A percentile compares a stretch with the other conserved stretches of the same genome.
Conservation (phyloP, 192 early-diverging fungal species). For the Martensiomyces pterosporus region DNA sequence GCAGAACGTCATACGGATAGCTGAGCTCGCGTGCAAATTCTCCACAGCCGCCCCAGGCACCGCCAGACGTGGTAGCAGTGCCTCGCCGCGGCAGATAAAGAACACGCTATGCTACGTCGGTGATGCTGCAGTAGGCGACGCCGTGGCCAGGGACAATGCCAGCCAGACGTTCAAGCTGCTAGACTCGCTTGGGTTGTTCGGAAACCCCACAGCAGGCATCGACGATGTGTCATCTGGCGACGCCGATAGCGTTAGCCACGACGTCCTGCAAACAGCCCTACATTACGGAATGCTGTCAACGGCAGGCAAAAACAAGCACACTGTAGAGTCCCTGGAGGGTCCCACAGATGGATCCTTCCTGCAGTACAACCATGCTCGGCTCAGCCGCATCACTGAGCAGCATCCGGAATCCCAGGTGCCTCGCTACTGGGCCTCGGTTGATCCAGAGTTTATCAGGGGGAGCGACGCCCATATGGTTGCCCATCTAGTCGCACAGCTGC, state of each 20-base stretch:
- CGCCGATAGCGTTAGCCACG: background rate
- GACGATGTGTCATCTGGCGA: no score
- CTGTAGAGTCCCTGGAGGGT: background rate
- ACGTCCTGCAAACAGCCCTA: background rate
- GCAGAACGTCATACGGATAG: background rate
- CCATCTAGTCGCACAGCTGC: background rate
- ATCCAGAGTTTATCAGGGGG: background rate
- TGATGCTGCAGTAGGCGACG: no score
- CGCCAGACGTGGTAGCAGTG: no score
- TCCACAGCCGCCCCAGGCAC: no score
- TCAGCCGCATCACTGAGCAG: background rate
- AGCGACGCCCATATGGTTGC: background rate
- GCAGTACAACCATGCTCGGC: background rate
- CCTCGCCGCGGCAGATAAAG: background rate
- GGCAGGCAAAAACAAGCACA: background rate
- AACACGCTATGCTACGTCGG: background rate
- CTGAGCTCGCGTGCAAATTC: constrained; percentile 1
- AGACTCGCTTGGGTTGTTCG: no score
- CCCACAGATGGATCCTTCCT: background rate
- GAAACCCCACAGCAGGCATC: no score
- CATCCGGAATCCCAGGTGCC: no score
- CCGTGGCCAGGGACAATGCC: no score
- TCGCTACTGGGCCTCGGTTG: background rate
- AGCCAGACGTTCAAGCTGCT: no score
- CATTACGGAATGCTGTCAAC: background rate